Conservation (phyloP, 2,329 filamentous ascomycete species). For the Nothophaeocryptopus gaeumannii region DNA sequence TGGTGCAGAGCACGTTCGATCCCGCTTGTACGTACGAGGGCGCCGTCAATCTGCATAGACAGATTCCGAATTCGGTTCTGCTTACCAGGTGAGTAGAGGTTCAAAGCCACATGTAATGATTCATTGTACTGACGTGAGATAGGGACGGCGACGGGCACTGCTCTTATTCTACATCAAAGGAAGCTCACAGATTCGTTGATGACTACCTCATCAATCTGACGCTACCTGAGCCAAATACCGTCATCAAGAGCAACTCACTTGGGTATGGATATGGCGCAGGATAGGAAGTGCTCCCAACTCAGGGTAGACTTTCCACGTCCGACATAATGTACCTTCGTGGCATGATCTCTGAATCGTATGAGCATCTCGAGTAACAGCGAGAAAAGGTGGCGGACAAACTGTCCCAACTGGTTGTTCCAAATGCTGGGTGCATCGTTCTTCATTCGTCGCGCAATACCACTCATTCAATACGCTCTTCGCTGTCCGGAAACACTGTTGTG, state of each 20-base stretch:
- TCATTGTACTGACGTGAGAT: neutral
- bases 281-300: no score
- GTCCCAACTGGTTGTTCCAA: no score
- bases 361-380: no score
- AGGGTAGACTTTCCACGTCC: no score
- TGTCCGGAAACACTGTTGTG: no score
- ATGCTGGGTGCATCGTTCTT: no score
- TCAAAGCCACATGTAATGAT: no score
- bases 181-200: neutral
- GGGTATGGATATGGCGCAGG: neutral
- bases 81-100: neutral
- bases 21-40: neutral
- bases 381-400: no score
- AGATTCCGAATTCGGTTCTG: slow-evolving; percentile 1
- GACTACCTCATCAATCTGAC: neutral
- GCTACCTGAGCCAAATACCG: neutral
- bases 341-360: no score
- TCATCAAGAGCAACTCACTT: slow-evolving; percentile 1
- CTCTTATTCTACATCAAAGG: neutral
- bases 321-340: no score
- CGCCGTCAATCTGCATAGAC: slow-evolving; percentile 1
- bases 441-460: no score
- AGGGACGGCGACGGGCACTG: slow-evolving; percentile 4
- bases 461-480: no score
- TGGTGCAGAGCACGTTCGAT: neutral